Percentiles rank a stretch among this genome's conserved stretches.
phyloP scores from a whole-genome alignment of 306 rosid species.

The Rubus parviflorus region DNA sequence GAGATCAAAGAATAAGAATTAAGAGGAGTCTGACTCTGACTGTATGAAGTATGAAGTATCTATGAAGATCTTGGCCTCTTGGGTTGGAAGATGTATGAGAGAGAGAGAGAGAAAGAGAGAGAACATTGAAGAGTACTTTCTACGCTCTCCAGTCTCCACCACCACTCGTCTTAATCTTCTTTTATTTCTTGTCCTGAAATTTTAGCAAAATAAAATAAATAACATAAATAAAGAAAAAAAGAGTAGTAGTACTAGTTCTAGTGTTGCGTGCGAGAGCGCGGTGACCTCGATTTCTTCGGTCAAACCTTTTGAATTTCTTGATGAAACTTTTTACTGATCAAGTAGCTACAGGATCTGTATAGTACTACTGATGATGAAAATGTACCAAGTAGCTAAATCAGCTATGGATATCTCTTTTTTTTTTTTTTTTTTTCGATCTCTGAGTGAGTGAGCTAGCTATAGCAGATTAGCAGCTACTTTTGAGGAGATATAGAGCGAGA shows the following conservation, averaged over 20 bases:
- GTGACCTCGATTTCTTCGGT: slow-evolving; percentile 43
- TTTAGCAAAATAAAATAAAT: slow-evolving; percentile 7
- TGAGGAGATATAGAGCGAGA: background rate
- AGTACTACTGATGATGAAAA: background rate
- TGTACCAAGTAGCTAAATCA: background rate
- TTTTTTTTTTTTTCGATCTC: background rate
- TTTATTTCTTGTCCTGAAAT: slow-evolving; percentile 27
- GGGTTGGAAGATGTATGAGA: background rate
- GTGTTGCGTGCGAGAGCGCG: slow-evolving; percentile 20
- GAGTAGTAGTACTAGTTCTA: slow-evolving; percentile 5
- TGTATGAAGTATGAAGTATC: background rate
- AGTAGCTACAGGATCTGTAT: slow-evolving; percentile 8
- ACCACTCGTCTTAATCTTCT: slow-evolving; percentile 16
- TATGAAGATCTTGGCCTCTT: slow-evolving; percentile 16
- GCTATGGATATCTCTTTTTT: background rate
- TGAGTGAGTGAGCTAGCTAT: background rate
- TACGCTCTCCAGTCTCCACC: background rate
- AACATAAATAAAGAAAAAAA: background rate
- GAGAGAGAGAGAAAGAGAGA: slow-evolving; percentile 11
- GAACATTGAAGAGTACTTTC: background rate
- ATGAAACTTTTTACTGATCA: background rate
- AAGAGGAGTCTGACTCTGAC: background rate
- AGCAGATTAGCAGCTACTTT: background rate
- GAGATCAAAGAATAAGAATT: slow-evolving; percentile 18
- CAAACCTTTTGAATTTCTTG: slow-evolving; percentile 31